Percentiles rank a stretch among this genome's conserved stretches.
These are phyloP conservation scores for Xylariaceae sp. DNA, from an alignment of 2,329 filamentous ascomycete species.

Conservation along the genomic window DNA sequence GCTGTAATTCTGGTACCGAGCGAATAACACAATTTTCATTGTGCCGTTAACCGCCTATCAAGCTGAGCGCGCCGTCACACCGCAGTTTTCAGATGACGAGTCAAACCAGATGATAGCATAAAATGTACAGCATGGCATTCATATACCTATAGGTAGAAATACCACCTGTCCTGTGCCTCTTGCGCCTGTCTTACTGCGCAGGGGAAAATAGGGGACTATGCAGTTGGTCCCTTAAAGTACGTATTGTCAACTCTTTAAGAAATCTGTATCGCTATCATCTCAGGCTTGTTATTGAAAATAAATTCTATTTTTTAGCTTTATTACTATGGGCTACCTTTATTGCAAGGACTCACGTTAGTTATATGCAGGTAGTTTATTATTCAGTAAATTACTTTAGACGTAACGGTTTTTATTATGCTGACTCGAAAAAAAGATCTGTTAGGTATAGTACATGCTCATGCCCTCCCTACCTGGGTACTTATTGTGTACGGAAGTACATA, in stretches of 20 bases:
- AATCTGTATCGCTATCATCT: no score
- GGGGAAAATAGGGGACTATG: neutral
- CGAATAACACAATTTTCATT: constrained; percentile 12
- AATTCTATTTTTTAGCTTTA: no score
- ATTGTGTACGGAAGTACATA: no score
- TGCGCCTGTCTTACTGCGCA: neutral
- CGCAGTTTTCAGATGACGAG: constrained; percentile 11
- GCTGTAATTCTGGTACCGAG: constrained; percentile 24
- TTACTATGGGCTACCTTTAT: no score
- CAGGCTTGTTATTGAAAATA: no score
- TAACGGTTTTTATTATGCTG: neutral
- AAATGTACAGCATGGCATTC: no score
- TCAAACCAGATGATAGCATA: neutral
- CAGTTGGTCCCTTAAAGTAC: no score
- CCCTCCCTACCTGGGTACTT: no score
- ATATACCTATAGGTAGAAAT: neutral
- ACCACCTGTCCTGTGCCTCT: neutral
- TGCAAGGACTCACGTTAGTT: no score
- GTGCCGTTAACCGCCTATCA: constrained; percentile 25
- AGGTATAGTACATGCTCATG: constrained; percentile 10
- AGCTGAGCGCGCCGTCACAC: constrained; percentile 12
- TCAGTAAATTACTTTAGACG: constrained; percentile 21
- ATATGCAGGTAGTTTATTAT: constrained; percentile 11
- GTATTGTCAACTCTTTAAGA: no score
- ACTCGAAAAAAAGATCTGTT: neutral